These are phyloP conservation scores for Candida krabiensis DNA, from an alignment of 805 yeast species.

Conservation along the genomic window DNA sequence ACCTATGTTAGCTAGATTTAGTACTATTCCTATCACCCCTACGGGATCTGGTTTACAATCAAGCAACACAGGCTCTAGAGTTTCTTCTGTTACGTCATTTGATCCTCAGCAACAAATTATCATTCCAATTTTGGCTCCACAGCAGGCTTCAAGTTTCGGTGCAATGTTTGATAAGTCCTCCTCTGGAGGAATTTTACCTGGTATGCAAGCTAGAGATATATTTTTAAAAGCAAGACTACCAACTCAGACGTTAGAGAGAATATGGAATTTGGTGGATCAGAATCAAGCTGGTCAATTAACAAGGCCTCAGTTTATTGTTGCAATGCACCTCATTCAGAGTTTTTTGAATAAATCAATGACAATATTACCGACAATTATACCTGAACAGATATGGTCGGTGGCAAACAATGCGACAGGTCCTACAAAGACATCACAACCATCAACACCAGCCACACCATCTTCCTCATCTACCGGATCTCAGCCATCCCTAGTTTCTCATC, in stretches of 20 bases:
- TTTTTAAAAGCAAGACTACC: slow-evolving; percentile 88
- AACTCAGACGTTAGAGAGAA: slow-evolving; percentile 71
- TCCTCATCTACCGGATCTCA: slow-evolving; percentile 14
- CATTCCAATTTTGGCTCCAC: slow-evolving; percentile 54
- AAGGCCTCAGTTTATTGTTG: slow-evolving; percentile 78
- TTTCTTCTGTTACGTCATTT: slow-evolving; percentile 34
- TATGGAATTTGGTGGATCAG: slow-evolving; percentile 88
- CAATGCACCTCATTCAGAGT: slow-evolving; percentile 93
- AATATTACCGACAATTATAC: slow-evolving; percentile 30
- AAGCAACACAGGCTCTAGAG: slow-evolving; percentile 31
- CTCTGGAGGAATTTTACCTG: slow-evolving; percentile 54
- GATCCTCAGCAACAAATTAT: slow-evolving; percentile 27
- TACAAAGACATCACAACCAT: no score
- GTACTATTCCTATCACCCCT: slow-evolving; percentile 34
- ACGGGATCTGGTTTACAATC: slow-evolving; percentile 33
- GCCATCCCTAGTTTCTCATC: slow-evolving; percentile 13
- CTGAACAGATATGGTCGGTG: slow-evolving; percentile 34
- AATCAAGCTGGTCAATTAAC: slow-evolving; percentile 69
- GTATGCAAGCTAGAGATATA: slow-evolving; percentile 80
- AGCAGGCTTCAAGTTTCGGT: slow-evolving; percentile 64
- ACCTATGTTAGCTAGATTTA: slow-evolving; percentile 60
- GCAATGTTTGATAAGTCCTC: slow-evolving; percentile 74
- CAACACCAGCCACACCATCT: slow-evolving; percentile 11
- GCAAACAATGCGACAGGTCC: slow-evolving; percentile 26
- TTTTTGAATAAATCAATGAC: slow-evolving; percentile 64